phyloP scores from a whole-genome alignment of 139 green algal genomes.

The Chlamydomonas urium region DNA sequence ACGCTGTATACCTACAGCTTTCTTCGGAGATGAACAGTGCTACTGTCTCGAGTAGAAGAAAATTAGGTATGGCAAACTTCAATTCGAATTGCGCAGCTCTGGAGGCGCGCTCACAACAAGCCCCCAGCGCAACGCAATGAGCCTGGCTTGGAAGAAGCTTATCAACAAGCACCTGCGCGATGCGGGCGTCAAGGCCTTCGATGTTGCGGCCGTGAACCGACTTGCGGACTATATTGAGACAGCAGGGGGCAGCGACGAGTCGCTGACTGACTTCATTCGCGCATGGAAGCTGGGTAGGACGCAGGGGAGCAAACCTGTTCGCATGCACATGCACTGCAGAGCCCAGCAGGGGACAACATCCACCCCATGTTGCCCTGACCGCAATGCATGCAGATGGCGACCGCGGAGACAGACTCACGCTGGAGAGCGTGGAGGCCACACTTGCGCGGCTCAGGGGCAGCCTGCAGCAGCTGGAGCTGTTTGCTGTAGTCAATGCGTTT shows the following conservation, averaged over 20 bases:
- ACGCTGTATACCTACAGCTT: too few species aligned
- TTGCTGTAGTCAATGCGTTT: conserved; percentile 57
- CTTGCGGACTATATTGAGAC: conserved; percentile 3
- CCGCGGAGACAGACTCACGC: conserved; percentile 1
- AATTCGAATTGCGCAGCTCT: too few species aligned
- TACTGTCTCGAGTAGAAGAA: too few species aligned
- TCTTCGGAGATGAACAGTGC: too few species aligned
- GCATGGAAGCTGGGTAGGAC: conserved; percentile 1
- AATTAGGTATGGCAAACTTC: too few species aligned
- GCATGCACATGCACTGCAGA: not conserved
- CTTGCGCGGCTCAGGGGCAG: conserved; percentile 10
- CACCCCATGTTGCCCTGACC: not conserved
- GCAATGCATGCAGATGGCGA: not conserved
- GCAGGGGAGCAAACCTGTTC: not conserved
- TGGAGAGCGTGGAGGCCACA: conserved; percentile 5
- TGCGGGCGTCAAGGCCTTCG: conserved; percentile 9
- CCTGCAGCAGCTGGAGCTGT: conserved; percentile 16
- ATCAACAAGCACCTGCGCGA: conserved; percentile 11
- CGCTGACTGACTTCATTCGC: not conserved
- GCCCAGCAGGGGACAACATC: not conserved
- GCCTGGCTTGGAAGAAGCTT: too few species aligned
- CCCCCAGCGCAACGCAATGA: too few species aligned
- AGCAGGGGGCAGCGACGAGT: not conserved
- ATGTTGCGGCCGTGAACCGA: not conserved
- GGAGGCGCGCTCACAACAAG: too few species aligned